Percentiles rank a stretch among this genome's conserved stretches.
Evolutionary conservation across 176 grass and related monocot genomes (phyloP).

Genomic region (Triticum dicoccoides): DNA sequence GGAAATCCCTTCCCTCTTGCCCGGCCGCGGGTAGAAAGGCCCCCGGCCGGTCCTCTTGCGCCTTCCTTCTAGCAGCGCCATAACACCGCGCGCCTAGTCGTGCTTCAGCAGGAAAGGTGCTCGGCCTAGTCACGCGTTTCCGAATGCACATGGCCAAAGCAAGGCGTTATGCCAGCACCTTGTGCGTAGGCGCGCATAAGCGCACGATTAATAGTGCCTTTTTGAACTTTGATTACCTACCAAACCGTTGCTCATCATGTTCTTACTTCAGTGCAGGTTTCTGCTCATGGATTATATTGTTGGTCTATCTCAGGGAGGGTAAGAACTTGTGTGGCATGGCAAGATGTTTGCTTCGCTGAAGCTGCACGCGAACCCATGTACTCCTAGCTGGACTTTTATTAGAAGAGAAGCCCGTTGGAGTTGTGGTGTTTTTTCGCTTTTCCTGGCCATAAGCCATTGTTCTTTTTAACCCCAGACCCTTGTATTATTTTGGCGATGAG

Average conservation of each 20-base stretch:
- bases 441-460: neutral
- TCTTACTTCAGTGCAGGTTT: constrained; percentile 33
- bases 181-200: no score
- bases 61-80: no score
- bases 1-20: no score
- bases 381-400: constrained; percentile 8
- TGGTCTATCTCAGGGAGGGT: neutral
- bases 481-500: neutral
- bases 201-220: no score
- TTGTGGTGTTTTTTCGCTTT: constrained; percentile 12
- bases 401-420: constrained; percentile 4
- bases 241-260: constrained; percentile 11
- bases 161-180: no score
- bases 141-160: no score
- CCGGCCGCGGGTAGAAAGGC: no score
- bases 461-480: neutral
- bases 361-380: neutral
- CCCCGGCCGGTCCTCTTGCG: no score
- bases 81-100: no score
- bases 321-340: constrained; percentile 11
- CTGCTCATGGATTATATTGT: constrained; percentile 6
- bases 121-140: no score
- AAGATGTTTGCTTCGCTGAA: neutral
- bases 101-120: no score
- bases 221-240: neutral